These are phyloP conservation scores for Xerocomellus amylosporus DNA, from an alignment of 768 basidiomycete species.

Conservation along the genomic window DNA sequence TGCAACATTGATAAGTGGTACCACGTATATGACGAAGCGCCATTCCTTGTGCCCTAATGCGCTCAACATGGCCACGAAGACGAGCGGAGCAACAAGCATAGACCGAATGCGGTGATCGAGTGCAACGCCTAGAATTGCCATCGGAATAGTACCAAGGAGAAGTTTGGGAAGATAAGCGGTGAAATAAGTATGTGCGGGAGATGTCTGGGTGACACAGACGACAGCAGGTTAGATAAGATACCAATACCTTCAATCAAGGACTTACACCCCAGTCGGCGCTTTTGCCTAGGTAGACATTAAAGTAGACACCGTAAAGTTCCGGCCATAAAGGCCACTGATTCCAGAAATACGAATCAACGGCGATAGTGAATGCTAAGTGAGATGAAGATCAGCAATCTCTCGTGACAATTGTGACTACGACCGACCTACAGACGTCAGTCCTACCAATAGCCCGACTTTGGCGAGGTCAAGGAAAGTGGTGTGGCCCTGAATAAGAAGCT, in stretches of 20 bases:
- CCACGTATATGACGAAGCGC: conserved; percentile 89
- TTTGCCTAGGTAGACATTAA: conserved; percentile 86
- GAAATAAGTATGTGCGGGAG: conserved; percentile 68
- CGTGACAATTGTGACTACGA: neutral
- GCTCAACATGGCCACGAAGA: conserved; percentile 66
- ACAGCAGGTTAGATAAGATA: neutral
- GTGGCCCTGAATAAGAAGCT: conserved; percentile 44
- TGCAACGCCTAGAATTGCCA: conserved; percentile 52
- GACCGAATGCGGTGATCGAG: conserved; percentile 48
- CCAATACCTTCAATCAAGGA: conserved; percentile 10
- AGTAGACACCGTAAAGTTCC: conserved; percentile 73
- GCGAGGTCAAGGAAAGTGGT: conserved; percentile 45
- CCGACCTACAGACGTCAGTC: conserved; percentile 52
- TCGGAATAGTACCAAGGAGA: conserved; percentile 59
- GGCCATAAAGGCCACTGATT: conserved; percentile 74
- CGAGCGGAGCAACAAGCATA: conserved; percentile 49
- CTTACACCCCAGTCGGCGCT: conserved; percentile 90
- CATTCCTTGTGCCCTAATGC: conserved; percentile 92
- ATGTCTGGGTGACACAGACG: conserved; percentile 45
- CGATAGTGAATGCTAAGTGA: conserved; percentile 52
- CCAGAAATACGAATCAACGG: conserved; percentile 90
- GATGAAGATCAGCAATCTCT: neutral
- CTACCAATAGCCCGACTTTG: conserved; percentile 48
- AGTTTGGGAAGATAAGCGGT: conserved; percentile 72
- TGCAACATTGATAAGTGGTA: conserved; percentile 78